phyloP scores from a whole-genome alignment of 257 asterid genomes.

The Jacaranda copaia region DNA sequence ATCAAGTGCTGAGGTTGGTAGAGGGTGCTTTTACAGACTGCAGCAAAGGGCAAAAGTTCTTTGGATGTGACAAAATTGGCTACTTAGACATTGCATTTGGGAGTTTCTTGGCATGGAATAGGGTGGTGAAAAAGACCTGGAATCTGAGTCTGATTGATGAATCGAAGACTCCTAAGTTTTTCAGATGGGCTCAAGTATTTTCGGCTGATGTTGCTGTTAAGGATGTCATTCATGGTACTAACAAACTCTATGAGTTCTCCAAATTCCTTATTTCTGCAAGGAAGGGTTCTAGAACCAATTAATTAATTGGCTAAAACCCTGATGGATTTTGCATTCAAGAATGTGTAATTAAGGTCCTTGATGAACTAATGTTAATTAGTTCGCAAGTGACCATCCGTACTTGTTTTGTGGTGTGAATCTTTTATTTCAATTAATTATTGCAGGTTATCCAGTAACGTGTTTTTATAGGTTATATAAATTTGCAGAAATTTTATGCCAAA shows the following conservation, averaged over 20 bases:
- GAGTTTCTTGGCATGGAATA: constrained; percentile 41
- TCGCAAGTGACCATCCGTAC: too few species aligned
- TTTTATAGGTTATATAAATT: too few species aligned
- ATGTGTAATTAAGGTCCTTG: too few species aligned
- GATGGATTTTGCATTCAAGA: too few species aligned
- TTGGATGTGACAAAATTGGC: constrained; percentile 55
- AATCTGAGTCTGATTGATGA: constrained; percentile 38
- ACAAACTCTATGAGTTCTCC: constrained; percentile 27
- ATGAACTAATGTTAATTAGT: too few species aligned
- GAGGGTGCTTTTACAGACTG: constrained; percentile 49
- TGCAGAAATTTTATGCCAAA: too few species aligned
- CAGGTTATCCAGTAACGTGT: too few species aligned
- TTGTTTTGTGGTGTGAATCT: too few species aligned
- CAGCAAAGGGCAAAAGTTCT: constrained; percentile 51
- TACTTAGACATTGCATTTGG: constrained; percentile 60
- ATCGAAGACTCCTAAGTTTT: constrained; percentile 41
- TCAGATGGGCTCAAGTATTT: constrained; percentile 52
- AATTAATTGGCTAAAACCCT: too few species aligned
- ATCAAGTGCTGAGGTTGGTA: constrained; percentile 27
- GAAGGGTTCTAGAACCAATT: not conserved
- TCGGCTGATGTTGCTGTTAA: constrained; percentile 42
- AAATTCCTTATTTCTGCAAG: not conserved
- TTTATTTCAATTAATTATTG: too few species aligned
- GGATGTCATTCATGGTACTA: constrained; percentile 44
- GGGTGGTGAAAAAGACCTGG: constrained; percentile 19